Base-by-base conservation (phyloP, 2,329 filamentous ascomycete genomes). In the Nemania abortiva region DNA sequence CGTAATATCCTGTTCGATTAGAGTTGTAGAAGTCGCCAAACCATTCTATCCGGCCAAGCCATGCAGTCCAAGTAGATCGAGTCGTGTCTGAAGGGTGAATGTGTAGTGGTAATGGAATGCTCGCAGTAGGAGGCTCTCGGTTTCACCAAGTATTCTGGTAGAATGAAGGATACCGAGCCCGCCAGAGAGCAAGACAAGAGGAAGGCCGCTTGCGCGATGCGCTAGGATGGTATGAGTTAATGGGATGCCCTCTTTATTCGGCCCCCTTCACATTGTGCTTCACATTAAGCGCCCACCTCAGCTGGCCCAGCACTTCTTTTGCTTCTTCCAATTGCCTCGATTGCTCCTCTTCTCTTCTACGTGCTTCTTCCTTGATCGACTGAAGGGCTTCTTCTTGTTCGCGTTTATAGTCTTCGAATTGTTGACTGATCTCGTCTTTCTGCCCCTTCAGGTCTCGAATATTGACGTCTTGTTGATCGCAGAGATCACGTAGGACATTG, bases 401-500 rank as follows among this genome's bases (percentile, higher is more conserved):
- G 65, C 80, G 77, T 78, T 91, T 91, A 81, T 93, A 92, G 55
- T 83, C 82, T 57, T 89, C 87, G 80, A 92, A 92, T 71, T 88
- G 82, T 55, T 81, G 81, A 18, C 81, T 80, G 68, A 94, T 89
- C 18, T 87, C 86, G 31, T 88, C 85, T 75, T 92, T 92, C 74
- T 91, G 86, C 57, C 85, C 84, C 66, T 82, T 81, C 27, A 90
- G 81, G 67, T 88, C 84, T 65, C 87, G 86, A 67, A 92, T 86
- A 74, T 93, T 92, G 75, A 87, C 85, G 72, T 92, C 87, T 77
- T 93, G 89, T 79, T 94, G 91, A 72, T 93, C 91, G 77, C 89
- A 91, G 37, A 94, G 84, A 68, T 92, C 89, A 60, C 89, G 85
- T 59, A 94, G 82, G 37, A 87, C 89, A 69, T 83, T 85, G 73